These are phyloP conservation scores for Hagleromyces aurorensis DNA, from an alignment of 805 yeast species.

Conservation along the genomic window DNA sequence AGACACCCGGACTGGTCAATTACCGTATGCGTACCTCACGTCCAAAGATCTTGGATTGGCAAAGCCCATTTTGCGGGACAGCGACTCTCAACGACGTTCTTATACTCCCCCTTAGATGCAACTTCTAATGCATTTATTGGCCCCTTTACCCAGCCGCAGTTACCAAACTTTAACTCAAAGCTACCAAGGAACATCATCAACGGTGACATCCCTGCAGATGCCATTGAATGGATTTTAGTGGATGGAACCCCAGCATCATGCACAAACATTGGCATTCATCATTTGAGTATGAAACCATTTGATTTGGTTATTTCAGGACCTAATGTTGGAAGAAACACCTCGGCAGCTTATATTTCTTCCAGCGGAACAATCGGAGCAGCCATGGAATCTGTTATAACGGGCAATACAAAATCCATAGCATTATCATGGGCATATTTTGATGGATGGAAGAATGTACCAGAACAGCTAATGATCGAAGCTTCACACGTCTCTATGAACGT, in stretches of 20 bases:
- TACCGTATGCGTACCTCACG: slow-evolving; percentile 72
- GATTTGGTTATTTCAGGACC: slow-evolving; percentile 94
- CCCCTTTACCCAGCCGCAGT: slow-evolving; percentile 51
- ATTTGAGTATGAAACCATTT: slow-evolving; percentile 47
- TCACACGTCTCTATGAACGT: slow-evolving; percentile 58
- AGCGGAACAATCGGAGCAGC: slow-evolving; percentile 98
- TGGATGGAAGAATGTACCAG: slow-evolving; percentile 41
- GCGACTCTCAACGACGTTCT: slow-evolving; percentile 49
- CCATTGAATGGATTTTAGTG: slow-evolving; percentile 77
- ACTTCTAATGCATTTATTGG: slow-evolving; percentile 53
- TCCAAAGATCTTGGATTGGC: slow-evolving; percentile 93
- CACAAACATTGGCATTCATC: slow-evolving; percentile 81
- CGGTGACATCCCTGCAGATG: slow-evolving; percentile 22
- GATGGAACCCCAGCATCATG: slow-evolving; percentile 97
- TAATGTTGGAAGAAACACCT: slow-evolving; percentile 88
- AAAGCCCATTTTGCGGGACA: slow-evolving; percentile 90
- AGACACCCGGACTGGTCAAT: slow-evolving; percentile 72
- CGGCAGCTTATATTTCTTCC: slow-evolving; percentile 79
- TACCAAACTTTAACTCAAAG: slow-evolving; percentile 24
- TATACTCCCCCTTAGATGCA: slow-evolving; percentile 46
- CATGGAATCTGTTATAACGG: slow-evolving; percentile 77
- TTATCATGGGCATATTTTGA: slow-evolving; percentile 73
- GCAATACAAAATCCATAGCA: slow-evolving; percentile 62
- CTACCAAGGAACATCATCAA: slow-evolving; percentile 17
- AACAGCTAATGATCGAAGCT: slow-evolving; percentile 50